A percentile compares a stretch with the other conserved stretches of the same genome.
These are phyloP conservation scores for Phytophthora tentaculata DNA, from an alignment of 352 stramenopile genomes.

Conservation along the genomic window DNA sequence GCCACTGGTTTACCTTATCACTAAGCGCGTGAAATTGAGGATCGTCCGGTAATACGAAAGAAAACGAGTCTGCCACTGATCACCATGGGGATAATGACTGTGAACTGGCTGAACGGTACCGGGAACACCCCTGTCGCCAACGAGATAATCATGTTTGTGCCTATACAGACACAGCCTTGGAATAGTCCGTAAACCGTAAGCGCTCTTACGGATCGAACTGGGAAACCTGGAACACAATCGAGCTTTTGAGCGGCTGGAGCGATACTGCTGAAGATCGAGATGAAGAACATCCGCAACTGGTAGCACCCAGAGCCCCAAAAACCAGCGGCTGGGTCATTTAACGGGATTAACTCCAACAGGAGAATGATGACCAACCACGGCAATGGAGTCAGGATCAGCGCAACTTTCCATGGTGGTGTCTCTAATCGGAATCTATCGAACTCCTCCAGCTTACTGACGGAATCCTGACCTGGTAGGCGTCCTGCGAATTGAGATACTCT, in stretches of 20 bases:
- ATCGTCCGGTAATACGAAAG: constrained; percentile 15
- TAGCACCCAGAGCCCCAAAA: constrained; percentile 33
- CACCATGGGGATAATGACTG: constrained; percentile 25
- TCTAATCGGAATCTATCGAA: constrained; percentile 26
- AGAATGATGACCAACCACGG: constrained; percentile 37
- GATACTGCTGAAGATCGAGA: constrained; percentile 19
- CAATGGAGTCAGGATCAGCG: constrained; percentile 31
- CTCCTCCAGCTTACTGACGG: constrained; percentile 41
- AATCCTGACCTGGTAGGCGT: constrained; percentile 33
- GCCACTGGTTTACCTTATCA: constrained; percentile 32
- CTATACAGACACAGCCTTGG: constrained; percentile 29
- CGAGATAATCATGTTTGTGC: constrained; percentile 23
- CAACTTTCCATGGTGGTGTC: constrained; percentile 2
- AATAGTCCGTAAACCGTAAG: constrained; percentile 16
- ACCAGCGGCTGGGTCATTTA: constrained; percentile 18
- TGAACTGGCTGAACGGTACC: constrained; percentile 41
- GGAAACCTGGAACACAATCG: constrained; percentile 39
- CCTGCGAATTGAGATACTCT: constrained; percentile 5
- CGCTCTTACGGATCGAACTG: constrained; percentile 8
- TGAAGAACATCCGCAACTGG: constrained; percentile 36
- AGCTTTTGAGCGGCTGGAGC: constrained; percentile 20
- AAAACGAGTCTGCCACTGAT: constrained; percentile 22
- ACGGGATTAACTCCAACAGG: constrained; percentile 35
- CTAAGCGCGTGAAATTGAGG: constrained; percentile 23
- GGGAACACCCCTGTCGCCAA: constrained; percentile 37